phyloP scores from a whole-genome alignment of 129 eudicot genomes.

The Ambrosia artemisiifolia region DNA sequence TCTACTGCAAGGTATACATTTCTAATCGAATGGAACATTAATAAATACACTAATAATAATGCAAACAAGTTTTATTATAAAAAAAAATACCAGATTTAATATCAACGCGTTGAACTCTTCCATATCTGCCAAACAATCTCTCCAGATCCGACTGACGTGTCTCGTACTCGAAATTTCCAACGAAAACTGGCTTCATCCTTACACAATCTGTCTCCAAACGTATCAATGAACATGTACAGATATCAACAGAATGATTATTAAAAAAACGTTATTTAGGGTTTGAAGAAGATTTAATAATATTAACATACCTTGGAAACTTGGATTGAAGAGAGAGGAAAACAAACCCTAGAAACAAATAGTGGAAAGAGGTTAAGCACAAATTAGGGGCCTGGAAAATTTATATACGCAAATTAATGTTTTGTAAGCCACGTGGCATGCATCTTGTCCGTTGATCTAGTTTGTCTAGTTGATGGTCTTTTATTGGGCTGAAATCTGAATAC shows the following conservation, averaged over 20 bases:
- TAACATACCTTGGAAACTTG: background rate
- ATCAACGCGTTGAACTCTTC: slow-evolving; percentile 81
- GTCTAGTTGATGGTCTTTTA: background rate
- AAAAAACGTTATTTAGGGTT: background rate
- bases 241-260: background rate
- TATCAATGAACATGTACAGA: background rate
- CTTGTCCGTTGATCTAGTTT: slow-evolving; percentile 11
- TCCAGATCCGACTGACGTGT: slow-evolving; percentile 89
- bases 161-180: slow-evolving; percentile 80
- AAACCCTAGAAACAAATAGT: background rate
- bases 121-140: slow-evolving; percentile 76
- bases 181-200: slow-evolving; percentile 84
- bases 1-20: background rate
- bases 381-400: background rate
- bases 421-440: slow-evolving; percentile 7
- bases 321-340: background rate
- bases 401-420: background rate
- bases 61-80: background rate
- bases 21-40: background rate
- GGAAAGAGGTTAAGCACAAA: background rate
- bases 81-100: slow-evolving; percentile 73
- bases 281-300: background rate
- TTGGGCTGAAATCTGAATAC: slow-evolving; percentile 2
- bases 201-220: background rate
- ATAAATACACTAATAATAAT: background rate